phyloP scores from a whole-genome alignment of 202 grass and related monocot genomes.

The Cymbopogon flexuosus region DNA sequence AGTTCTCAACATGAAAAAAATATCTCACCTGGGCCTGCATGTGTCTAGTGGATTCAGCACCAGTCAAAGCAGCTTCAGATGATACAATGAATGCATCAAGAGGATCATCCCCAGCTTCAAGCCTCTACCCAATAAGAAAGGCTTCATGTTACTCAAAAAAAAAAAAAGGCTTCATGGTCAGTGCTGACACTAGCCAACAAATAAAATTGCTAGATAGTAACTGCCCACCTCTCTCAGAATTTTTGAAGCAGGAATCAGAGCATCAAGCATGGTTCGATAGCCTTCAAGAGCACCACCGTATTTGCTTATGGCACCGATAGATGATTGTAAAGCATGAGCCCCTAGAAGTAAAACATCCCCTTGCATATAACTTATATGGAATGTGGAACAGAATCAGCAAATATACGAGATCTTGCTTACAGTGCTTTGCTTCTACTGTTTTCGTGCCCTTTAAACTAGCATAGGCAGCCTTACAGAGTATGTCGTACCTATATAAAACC shows the following conservation, averaged over 20 bases:
- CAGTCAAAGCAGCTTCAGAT: constrained; percentile 74
- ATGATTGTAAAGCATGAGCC: constrained; percentile 76
- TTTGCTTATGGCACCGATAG: constrained; percentile 75
- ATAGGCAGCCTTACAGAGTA: constrained; percentile 96
- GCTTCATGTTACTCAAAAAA: neutral
- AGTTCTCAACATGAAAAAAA: neutral
- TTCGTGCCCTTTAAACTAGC: constrained; percentile 50
- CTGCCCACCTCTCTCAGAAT: constrained; percentile 57
- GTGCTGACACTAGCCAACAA: neutral
- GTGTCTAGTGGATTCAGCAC: constrained; percentile 79
- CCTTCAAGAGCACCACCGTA: constrained; percentile 87
- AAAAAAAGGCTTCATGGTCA: neutral
- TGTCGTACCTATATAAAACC: constrained; percentile 65
- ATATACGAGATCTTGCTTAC: constrained; percentile 23
- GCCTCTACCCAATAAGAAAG: constrained; percentile 39
- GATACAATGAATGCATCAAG: constrained; percentile 62
- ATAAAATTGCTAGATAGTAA: neutral
- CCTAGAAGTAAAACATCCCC: constrained; percentile 42
- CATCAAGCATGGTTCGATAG: constrained; percentile 91
- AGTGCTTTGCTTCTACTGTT: constrained; percentile 44
- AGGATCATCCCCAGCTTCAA: constrained; percentile 76
- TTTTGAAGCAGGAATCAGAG: constrained; percentile 81
- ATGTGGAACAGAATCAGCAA: neutral
- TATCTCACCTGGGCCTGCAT: constrained; percentile 60
- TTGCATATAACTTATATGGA: neutral